Evolutionary conservation across 768 basidiomycete genomes (phyloP).

Genomic region (Hypholoma sublateritium): DNA sequence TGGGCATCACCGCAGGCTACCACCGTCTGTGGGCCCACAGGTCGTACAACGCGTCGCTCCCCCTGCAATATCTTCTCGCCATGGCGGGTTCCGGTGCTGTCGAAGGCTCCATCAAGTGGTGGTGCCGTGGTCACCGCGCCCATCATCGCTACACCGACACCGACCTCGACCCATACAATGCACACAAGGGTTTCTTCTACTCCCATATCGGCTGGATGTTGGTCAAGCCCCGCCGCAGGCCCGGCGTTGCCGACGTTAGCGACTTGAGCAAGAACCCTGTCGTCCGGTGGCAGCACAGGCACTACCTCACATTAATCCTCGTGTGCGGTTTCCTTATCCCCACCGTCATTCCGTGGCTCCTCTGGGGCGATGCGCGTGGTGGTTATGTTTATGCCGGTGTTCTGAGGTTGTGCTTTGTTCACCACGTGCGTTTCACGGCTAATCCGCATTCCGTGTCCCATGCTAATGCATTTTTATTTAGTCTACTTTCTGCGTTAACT

Average conservation of each 20-base stretch:
- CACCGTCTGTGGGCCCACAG: slow-evolving; percentile 98
- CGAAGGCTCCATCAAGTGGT: slow-evolving; percentile 98
- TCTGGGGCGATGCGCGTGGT: slow-evolving; percentile 85
- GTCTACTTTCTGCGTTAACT: slow-evolving; percentile 98
- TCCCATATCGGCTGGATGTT: slow-evolving; percentile 95
- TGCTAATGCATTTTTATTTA: slow-evolving; percentile 26
- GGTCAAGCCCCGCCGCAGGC: slow-evolving; percentile 84
- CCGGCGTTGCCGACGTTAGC: slow-evolving; percentile 87
- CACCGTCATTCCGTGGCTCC: slow-evolving; percentile 71
- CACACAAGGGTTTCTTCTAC: slow-evolving; percentile 84
- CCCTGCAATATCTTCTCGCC: slow-evolving; percentile 84
- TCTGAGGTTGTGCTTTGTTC: slow-evolving; percentile 78
- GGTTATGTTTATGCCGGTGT: slow-evolving; percentile 87
- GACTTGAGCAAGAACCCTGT: slow-evolving; percentile 81
- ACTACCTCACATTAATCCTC: slow-evolving; percentile 72
- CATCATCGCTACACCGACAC: slow-evolving; percentile 98
- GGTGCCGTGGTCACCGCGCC: slow-evolving; percentile 96
- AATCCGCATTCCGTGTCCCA: neutral
- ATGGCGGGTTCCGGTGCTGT: slow-evolving; percentile 89
- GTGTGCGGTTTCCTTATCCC: slow-evolving; percentile 73
- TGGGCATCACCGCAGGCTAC: slow-evolving; percentile 93
- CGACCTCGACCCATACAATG: slow-evolving; percentile 94
- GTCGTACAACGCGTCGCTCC: slow-evolving; percentile 86
- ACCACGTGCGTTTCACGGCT: slow-evolving; percentile 61
- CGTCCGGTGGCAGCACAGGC: slow-evolving; percentile 84